Evolutionary conservation across 805 yeast species (phyloP).

Genomic region (Clavispora santaluciae): DNA sequence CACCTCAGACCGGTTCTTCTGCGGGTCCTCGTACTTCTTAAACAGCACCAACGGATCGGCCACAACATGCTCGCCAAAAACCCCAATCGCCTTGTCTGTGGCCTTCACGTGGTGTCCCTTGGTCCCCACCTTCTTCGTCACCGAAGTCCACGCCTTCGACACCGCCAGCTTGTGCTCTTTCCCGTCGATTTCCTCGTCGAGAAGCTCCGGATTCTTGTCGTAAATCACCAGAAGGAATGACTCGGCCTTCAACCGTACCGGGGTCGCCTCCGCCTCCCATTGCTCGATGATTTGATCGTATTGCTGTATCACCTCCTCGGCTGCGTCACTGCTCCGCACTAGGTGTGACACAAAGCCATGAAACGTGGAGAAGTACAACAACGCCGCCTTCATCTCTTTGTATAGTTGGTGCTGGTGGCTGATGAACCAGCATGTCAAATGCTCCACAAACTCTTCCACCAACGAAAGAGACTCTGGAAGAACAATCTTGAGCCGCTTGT

Average conservation of each 20-base stretch:
- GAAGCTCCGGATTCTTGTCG: slow-evolving; percentile 32
- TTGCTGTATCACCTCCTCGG: slow-evolving; percentile 4
- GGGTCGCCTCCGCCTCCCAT: slow-evolving; percentile 37
- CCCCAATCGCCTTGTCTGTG: slow-evolving; percentile 25
- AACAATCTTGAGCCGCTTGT: slow-evolving; percentile 30
- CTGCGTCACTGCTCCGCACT: background rate
- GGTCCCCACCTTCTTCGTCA: slow-evolving; percentile 17
- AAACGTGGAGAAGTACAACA: slow-evolving; percentile 20
- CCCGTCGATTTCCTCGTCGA: slow-evolving; percentile 32
- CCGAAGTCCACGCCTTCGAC: slow-evolving; percentile 26
- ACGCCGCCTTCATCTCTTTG: slow-evolving; percentile 25
- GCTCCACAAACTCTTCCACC: slow-evolving; percentile 46
- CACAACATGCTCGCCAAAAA: slow-evolving; percentile 25
- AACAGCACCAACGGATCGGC: slow-evolving; percentile 32
- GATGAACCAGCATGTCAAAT: slow-evolving; percentile 34
- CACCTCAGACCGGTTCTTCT: slow-evolving; percentile 20
- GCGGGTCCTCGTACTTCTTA: slow-evolving; percentile 22
- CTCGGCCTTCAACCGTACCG: slow-evolving; percentile 35
- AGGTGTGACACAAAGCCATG: slow-evolving; percentile 24
- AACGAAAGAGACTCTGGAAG: slow-evolving; percentile 44
- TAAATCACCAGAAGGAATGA: slow-evolving; percentile 25
- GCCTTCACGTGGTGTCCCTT: slow-evolving; percentile 23
- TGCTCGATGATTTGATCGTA: slow-evolving; percentile 32
- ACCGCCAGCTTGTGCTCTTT: slow-evolving; percentile 20
- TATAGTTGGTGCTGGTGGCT: slow-evolving; percentile 35